Base-by-base conservation (phyloP, 106 monocot species). In the Dactylorhiza incarnata region DNA sequence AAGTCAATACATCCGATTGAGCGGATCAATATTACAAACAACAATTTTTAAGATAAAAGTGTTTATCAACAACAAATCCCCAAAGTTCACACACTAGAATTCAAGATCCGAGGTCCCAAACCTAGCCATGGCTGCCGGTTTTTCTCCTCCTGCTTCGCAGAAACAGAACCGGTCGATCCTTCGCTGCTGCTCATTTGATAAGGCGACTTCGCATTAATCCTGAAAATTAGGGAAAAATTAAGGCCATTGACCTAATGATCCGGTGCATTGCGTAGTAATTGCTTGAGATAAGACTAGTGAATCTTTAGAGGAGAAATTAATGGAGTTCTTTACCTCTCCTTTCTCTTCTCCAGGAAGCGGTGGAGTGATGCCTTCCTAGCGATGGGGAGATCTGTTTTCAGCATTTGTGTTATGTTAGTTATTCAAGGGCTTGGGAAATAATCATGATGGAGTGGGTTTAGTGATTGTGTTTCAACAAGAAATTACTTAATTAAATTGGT, bases 281-380 rank as follows among this genome's bases (percentile, higher is more conserved):
- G 12, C 17, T 70, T 46, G 17, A 10, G 14, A 13, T 45, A n/a
- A 66, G 13, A 29, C 3, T 3, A 66, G 29, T 66, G 11, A 46
- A 69, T 6, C 29, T 5, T 46, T n/a, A n/a, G 45, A 69, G 9
- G 8, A 72, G 23, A 72, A 70, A 45, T 44, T 7, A 45, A 17
- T 16, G 5, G 47, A 4, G 23, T 0, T 72, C 14, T 76, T 53
- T 73, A 93, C 93, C 93, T 59, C 49, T 90, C 87, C 82, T 89
- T 92, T 81, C 92, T 88, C 81, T 89, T 94, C 86, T 94, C 90
- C n/a, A 94, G 79, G 81, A 94, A 94, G 29, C 88, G 80, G 48
- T 86, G 80, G n/a, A 94, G 90, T 0, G 93, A 90, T 14, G 79
- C 81, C 74, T 81, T 88, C 59, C 90, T 87, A 37, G 84, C 84